phyloP scores from a whole-genome alignment of 768 basidiomycete genomes.

The Psilocybe cubensis region DNA sequence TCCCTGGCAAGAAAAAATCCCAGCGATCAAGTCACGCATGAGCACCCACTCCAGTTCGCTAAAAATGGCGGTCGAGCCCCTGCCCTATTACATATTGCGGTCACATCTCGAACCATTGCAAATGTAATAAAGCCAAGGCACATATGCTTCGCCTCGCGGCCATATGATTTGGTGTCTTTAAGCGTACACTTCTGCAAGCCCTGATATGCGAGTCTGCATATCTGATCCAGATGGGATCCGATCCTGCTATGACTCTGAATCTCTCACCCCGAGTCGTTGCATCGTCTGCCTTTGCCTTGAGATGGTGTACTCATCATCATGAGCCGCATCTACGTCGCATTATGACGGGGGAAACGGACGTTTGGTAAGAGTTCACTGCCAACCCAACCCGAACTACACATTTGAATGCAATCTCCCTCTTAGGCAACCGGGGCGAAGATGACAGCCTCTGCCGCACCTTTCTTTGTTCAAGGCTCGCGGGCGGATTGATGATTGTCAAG shows the following conservation, averaged over 20 bases:
- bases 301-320: not conserved
- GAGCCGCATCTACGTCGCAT: not conserved
- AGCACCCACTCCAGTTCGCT: not conserved
- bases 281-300: not conserved
- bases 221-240: not conserved
- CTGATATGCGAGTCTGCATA: constrained; percentile 1
- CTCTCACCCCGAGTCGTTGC: constrained; percentile 1
- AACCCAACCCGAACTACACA: not conserved
- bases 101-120: not conserved
- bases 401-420: not conserved
- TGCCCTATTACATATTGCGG: not conserved
- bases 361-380: constrained; percentile 3
- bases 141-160: not conserved
- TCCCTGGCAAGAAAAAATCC: not conserved
- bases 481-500: constrained; percentile 10
- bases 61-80: not conserved
- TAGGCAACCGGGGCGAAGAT: constrained; percentile 2
- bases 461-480: not conserved
- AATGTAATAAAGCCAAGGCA: constrained; percentile 1
- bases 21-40: not conserved
- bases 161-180: constrained; percentile 1
- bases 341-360: not conserved
- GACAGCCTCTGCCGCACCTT: constrained; percentile 3
- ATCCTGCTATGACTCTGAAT: not conserved
- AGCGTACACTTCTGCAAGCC: not conserved